These are phyloP conservation scores for Emmonsia crescens DNA, from an alignment of 2,329 filamentous ascomycete genomes.

Conservation along the genomic window DNA sequence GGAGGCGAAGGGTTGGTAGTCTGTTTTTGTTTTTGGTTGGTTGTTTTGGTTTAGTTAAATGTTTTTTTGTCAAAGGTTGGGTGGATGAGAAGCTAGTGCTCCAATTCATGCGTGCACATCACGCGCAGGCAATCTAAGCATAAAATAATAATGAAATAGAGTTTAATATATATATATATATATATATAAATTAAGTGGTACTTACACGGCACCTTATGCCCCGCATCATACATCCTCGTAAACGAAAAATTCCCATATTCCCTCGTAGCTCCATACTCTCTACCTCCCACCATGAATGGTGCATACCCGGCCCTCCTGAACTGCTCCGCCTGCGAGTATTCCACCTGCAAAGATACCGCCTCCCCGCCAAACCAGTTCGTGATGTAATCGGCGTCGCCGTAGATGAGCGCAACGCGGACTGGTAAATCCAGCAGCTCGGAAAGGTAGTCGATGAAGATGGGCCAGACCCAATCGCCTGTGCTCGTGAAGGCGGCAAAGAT, in stretches of 20 bases:
- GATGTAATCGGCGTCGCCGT: constrained; percentile 48
- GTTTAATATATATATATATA: too few species aligned
- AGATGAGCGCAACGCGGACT: constrained; percentile 47
- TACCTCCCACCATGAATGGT: constrained; percentile 22
- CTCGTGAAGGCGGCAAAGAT: constrained; percentile 39
- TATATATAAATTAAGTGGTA: too few species aligned
- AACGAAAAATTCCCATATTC: constrained; percentile 34
- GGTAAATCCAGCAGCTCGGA: constrained; percentile 47
- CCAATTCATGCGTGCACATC: too few species aligned
- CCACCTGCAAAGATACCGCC: constrained; percentile 34
- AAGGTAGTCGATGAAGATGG: constrained; percentile 37
- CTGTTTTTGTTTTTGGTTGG: constrained; percentile 31
- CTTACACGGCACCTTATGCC: constrained; percentile 33
- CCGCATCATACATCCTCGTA: constrained; percentile 25
- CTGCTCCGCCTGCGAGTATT: constrained; percentile 27
- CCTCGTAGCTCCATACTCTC: constrained; percentile 31
- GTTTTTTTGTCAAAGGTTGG: too few species aligned
- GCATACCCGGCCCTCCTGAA: constrained; percentile 38
- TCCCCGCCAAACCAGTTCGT: constrained; percentile 45
- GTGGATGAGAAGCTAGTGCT: too few species aligned
- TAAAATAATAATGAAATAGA: too few species aligned
- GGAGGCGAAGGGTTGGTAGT: constrained; percentile 49
- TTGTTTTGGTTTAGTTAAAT: too few species aligned
- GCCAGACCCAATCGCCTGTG: constrained; percentile 46
- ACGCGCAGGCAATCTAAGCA: too few species aligned